Base-by-base conservation (phyloP, 2,329 filamentous ascomycete genomes). In the Ambrosiella beaveri region DNA sequence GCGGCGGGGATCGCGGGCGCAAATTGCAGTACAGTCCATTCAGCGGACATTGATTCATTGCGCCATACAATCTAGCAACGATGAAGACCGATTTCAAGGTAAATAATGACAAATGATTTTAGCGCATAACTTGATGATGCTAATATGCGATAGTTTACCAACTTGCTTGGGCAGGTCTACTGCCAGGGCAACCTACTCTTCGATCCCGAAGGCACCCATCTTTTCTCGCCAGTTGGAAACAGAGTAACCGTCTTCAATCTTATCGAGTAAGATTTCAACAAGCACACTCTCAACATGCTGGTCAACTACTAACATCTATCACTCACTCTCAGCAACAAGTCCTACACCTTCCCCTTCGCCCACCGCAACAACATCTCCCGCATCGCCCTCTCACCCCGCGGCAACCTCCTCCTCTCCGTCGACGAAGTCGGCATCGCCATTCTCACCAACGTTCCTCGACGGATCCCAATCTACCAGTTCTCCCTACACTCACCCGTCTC, bases 21-120 rank as follows among this genome's bases (percentile, higher is more conserved):
- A 54, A 9, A 53, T 47, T 7, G 8, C 27, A 57, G 41, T 50
- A 9, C 19, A 49, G 38, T 36, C 54, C 8, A 41, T 41, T 17
- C 12, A 52, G 13, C 27, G 41, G 19, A 45, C 38, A n/a, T 15
- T 13, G 44, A 47, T 47, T 47, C 44, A 12, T 11, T 27, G 50
- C 47, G 27, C 44, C 50, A 35, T 7, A 17, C 36, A 36, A 27
- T 35, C 49, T 15, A 51, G 66, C 71, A 69, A 82, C 71, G 70
- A 98, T 98, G 93, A 98, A 97, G 86, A 97, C 90, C 64, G 91
- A 97, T 73, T 98, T 97, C 72, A 94, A 93, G 82, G 91, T 94
- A 73, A 62, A 71, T 60, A 36, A 11, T 35, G 38, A 12, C 11
- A 7, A 40, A 19, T 7, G 11, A 51, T 27, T 39, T 11, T 2